Base-by-base conservation (phyloP, 163 green algal genomes). In the Coccomyxa subellipsoidea region DNA sequence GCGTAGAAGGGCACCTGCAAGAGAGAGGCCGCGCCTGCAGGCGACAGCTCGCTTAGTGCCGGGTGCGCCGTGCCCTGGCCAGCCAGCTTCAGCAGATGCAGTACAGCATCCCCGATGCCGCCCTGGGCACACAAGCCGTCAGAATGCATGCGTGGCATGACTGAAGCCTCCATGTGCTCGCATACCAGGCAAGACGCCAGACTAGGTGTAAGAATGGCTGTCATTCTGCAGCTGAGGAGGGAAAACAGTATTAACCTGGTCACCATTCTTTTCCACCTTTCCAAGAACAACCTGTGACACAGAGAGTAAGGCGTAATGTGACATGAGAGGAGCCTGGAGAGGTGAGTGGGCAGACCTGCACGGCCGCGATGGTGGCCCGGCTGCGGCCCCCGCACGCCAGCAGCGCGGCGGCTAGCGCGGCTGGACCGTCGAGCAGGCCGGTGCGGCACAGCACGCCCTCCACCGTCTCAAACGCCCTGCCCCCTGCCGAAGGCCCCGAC, bases 371-470 rank as follows among this genome's bases (percentile, higher is more conserved):
- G 47, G 47, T 59, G 71, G 77, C 18, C 82, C 69, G 27, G 82
- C 69, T 47, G 80, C 73, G 66, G 85, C 84, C 40, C 31, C 71
- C 18, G 81, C 38, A 25, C 1, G 79, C 47, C 39, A 96, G 80
- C 66, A 94, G 85, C 10, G 80, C 53, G 10, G 88, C 84, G 5
- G 88, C 85, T 29, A 96, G 76, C 0, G 71, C 35, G 12, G 92
- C 85, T 6, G 89, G 82, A 0, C 93, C 93, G 79, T 96, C 93
- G 32, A 93, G 82, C 82, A 95, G 80, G 38, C 91, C 93, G 18
- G 80, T 85, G 7, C 82, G 80, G 35, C 54, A 82, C 3, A 87
- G 85, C 1, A 82, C 80, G 21, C 89, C 91, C 37, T 92, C 88
- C 12, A 86, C 36, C 2, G 77, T 34, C 35, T 87, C 86, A 70